These are phyloP conservation scores for Coprinopsis sp. DNA, from an alignment of 768 basidiomycete species.

Conservation along the genomic window DNA sequence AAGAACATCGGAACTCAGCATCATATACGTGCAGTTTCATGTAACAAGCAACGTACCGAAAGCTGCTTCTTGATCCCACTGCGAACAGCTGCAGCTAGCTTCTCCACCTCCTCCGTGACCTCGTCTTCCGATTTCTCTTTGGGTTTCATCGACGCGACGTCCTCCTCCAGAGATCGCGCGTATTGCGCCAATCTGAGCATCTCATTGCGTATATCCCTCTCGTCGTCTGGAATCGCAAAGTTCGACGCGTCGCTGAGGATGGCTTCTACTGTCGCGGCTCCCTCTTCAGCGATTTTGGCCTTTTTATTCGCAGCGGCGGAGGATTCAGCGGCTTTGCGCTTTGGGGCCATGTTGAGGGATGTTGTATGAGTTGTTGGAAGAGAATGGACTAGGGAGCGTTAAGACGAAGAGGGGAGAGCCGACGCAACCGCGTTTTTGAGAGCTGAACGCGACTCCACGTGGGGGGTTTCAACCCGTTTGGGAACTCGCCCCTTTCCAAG, in stretches of 20 bases:
- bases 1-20: conserved; percentile 5
- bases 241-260: conserved; percentile 34
- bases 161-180: conserved; percentile 25
- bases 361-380: neutral
- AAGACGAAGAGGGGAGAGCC: too few species aligned
- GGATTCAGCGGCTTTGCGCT: conserved; percentile 33
- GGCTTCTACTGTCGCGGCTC: conserved; percentile 21
- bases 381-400: neutral
- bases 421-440: too few species aligned
- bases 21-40: neutral
- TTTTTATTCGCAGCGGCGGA: conserved; percentile 22
- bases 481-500: too few species aligned
- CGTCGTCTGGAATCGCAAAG: conserved; percentile 32
- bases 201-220: conserved; percentile 16
- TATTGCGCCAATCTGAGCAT: conserved; percentile 18
- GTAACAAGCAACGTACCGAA: conserved; percentile 24
- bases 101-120: conserved; percentile 38
- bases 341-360: conserved; percentile 21
- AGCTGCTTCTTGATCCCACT: conserved; percentile 53
- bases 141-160: conserved; percentile 19
- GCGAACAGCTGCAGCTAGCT: conserved; percentile 38
- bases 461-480: too few species aligned
- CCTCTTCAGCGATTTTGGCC: conserved; percentile 25
- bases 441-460: too few species aligned
- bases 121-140: conserved; percentile 34